Evolutionary conservation across 345 rosid species (phyloP), one percentile per base, ranked within the genome.

Genomic region (Eucalyptus viminalis): DNA sequence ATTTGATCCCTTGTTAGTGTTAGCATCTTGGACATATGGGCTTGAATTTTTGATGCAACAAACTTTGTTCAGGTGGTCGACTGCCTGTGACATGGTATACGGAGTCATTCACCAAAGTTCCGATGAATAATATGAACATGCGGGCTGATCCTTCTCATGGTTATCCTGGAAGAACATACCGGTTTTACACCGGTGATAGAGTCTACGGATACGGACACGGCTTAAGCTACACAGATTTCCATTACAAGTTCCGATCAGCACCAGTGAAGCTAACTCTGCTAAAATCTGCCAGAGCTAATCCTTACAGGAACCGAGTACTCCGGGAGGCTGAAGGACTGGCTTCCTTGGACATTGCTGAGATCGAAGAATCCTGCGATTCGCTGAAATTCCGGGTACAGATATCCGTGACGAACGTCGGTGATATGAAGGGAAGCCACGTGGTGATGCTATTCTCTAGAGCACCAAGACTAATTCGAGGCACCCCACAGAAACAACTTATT

Each of bases 41-140:
- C 49, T n/a, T 29, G 7, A 56, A 53, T 13, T 40, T 69, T 89
- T 58, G 24, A 29, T 58, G 69, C 85, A 40, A 6, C 29, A 11
- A 76, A 76, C 47, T 65, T 80, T 86, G 47, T 89, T 86, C 95
- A 97, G 99, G 98, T 89, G 99, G 99, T 87, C 96, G 94, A 89
- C 96, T 97, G 88, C 97, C 99, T 9, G 88, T 97, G 93, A 97
- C 99, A 14, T 97, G 99, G 99, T 97, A 97, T 90, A 96, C 97
- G 1, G 96, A 95, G 91, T 94, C 97, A 87, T 97, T 96, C 92
- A 93, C 95, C 24, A 80, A 90, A 87, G 95, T 97, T 7, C 92
- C 97, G 14, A 97, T 97, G 99, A 95, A 89, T 53, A 95, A 97
- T 88, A 97, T 97, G 99, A 90, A 92, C 92, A 97, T 97, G 99